phyloP scores from a whole-genome alignment of 768 basidiomycete genomes.

The Leccinum fibrillosum region DNA sequence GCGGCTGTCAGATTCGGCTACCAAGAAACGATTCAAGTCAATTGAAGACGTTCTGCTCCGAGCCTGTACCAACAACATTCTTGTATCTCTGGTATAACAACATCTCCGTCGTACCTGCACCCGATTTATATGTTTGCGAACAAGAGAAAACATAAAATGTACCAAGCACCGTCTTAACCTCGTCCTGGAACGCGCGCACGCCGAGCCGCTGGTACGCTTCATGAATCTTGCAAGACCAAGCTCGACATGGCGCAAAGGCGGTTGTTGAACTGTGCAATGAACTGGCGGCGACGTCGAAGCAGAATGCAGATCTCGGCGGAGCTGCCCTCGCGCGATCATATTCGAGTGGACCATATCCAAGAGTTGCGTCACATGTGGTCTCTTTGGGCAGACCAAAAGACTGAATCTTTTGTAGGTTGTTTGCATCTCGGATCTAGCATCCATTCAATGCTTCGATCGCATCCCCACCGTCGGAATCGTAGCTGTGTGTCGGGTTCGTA shows the following conservation, averaged over 20 bases:
- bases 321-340: slow-evolving; percentile 66
- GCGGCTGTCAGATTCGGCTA: too few relatives aligned
- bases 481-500: slow-evolving; percentile 37
- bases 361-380: slow-evolving; percentile 49
- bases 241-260: too few relatives aligned
- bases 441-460: slow-evolving; percentile 63
- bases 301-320: slow-evolving; percentile 48
- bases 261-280: slow-evolving; percentile 58
- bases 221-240: slow-evolving; percentile 53
- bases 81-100: slow-evolving; percentile 37
- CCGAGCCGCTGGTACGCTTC: slow-evolving; percentile 53
- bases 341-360: slow-evolving; percentile 65
- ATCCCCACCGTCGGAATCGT: slow-evolving; percentile 77
- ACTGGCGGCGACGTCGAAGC: slow-evolving; percentile 52
- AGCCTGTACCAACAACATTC: too few relatives aligned
- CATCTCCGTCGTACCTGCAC: slow-evolving; percentile 67
- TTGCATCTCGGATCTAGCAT: slow-evolving; percentile 44
- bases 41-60: too few relatives aligned
- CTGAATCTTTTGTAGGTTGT: slow-evolving; percentile 39
- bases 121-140: neutral
- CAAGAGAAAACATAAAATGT: neutral
- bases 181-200: slow-evolving; percentile 35
- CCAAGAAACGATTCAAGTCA: too few relatives aligned
- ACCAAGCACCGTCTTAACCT: slow-evolving; percentile 59
- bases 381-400: neutral